Evolutionary conservation across 768 basidiomycete genomes (phyloP), one percentile per base, ranked within the genome.

Genomic region (Hemileccinum rubropunctum): DNA sequence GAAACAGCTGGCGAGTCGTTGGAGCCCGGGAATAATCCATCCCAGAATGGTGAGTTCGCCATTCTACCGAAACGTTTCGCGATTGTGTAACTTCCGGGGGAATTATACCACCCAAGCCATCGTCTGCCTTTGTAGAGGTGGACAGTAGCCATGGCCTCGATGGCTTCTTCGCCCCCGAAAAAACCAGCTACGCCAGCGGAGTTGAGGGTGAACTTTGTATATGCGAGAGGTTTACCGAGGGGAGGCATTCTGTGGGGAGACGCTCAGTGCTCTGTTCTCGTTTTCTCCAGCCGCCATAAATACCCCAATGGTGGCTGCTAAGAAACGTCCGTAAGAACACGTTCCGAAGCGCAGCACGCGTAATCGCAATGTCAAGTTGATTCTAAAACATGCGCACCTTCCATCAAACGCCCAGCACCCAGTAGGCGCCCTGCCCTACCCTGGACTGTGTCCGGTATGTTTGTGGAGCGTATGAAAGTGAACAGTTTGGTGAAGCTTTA

Each of bases 161-260:
- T 56, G n/a, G 70, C 68, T 45, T 71, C 71, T 17, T 72, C 58
- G 6, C 70, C 68, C 3, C 71, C 71, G 6, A 71, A 70, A 32
- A 72, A 64, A 8, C 68, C 70, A 8, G 69, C 65, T 9, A 71
- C 57, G 4, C 66, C 70, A 7, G 67, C 58, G 0, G 62, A 40
- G 30, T 71, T 59, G 35, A 71, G 61, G 3, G n/a, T 37, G 34
- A 66, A 63, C 23, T 40, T 45, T 15, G 48, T n/a, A 14, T 15
- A 0, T 3, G 33, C 10, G 32, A 63, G 47, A 28, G 66, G 54
- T 9, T 6, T 23, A 9, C 5, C 2, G 48, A 60, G 40, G 40
- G 54, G 51, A 11, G 61, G 37, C 54, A 61, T 59, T 8, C 3
- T 11, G 18, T 30, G 12, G 38, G 17, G 1, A 18, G 32, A 18